phyloP scores from a whole-genome alignment of 257 asterid genomes.

The Cinchona pubescens region DNA sequence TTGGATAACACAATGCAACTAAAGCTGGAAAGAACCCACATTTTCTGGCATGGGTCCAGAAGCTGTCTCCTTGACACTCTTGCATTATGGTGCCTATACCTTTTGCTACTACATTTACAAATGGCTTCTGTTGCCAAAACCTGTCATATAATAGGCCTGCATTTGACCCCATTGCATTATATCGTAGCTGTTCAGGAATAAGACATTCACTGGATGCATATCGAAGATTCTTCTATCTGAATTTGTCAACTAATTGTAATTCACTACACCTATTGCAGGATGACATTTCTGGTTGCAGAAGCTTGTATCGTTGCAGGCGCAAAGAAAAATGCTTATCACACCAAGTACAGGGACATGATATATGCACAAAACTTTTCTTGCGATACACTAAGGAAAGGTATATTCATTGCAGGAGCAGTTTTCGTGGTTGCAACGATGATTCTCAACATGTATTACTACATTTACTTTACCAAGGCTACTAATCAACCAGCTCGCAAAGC shows the following conservation, averaged over 20 bases:
- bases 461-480: constrained; percentile 77
- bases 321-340: constrained; percentile 70
- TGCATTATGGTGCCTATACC: neutral
- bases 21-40: neutral
- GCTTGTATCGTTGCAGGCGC: constrained; percentile 82
- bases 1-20: neutral
- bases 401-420: constrained; percentile 92
- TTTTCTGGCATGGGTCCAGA: neutral
- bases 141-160: neutral
- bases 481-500: constrained; percentile 52
- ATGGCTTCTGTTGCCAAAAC: neutral
- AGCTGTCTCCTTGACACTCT: constrained; percentile 1
- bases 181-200: too few relatives aligned
- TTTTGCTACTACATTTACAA: neutral
- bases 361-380: constrained; percentile 66
- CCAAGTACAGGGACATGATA: constrained; percentile 58
- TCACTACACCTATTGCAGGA: constrained; percentile 39
- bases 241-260: neutral
- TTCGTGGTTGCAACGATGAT: constrained; percentile 75
- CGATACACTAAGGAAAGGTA: constrained; percentile 71
- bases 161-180: neutral
- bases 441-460: constrained; percentile 65
- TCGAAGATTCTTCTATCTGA: constrained; percentile 3
- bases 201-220: neutral
- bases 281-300: constrained; percentile 70